Conservation (phyloP, 1,139 yeast genomes). For the Pichiaceae sp. region DNA sequence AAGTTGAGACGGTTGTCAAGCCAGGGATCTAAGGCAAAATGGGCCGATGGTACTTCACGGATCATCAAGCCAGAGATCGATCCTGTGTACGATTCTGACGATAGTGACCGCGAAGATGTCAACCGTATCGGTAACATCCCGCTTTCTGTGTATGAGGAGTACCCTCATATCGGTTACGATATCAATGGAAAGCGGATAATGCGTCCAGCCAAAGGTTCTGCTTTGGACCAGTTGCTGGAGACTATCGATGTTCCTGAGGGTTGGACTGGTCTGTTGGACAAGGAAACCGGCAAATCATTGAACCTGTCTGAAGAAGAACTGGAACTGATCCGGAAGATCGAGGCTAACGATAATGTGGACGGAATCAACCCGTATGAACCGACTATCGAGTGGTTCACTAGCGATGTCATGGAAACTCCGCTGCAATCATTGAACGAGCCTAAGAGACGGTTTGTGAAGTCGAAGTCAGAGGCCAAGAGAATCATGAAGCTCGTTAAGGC, state of each 20-base stretch:
- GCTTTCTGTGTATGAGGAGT: conserved; percentile 85
- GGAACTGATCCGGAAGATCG: conserved; percentile 80
- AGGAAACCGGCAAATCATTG: conserved; percentile 80
- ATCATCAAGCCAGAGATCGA: conserved; percentile 80
- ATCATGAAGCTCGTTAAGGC: conserved; percentile 95
- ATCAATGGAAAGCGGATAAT: conserved; percentile 95
- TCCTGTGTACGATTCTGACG: conserved; percentile 90
- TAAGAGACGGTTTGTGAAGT: conserved; percentile 91
- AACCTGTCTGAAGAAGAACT: conserved; percentile 85
- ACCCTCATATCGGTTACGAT: conserved; percentile 96
- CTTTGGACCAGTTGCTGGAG: conserved; percentile 82
- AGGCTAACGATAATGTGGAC: conserved; percentile 76
- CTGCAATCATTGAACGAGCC: conserved; percentile 93
- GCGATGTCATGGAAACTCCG: conserved; percentile 83
- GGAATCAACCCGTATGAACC: conserved; percentile 85
- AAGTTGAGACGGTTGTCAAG: conserved; percentile 41
- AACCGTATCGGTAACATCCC: conserved; percentile 95
- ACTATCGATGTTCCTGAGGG: conserved; percentile 93
- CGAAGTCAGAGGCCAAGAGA: conserved; percentile 92
- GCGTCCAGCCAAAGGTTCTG: conserved; percentile 98
- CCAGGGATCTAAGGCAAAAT: conserved; percentile 36
- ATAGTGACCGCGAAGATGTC: conserved; percentile 73
- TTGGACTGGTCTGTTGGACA: conserved; percentile 95
- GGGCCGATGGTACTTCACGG: conserved; percentile 76
- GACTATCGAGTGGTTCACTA: conserved; percentile 90